Base-by-base conservation (phyloP, 1,139 yeast genomes). In the Geotrichum phurueaensis region DNA sequence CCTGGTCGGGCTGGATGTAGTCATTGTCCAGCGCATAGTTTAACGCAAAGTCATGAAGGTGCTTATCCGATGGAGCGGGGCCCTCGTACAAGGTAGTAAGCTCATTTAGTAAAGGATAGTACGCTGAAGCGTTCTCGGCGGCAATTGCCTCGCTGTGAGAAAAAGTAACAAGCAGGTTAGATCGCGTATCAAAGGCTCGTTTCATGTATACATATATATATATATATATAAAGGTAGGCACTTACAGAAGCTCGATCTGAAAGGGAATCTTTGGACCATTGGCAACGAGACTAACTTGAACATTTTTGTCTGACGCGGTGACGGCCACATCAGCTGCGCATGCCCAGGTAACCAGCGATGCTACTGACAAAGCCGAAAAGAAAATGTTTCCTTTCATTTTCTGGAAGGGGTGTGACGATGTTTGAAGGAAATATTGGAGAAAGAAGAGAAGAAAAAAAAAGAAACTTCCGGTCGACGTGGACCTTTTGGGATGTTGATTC, bases 131-230 rank as follows among this genome's bases (percentile, higher is more conserved):
- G 67, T 84, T 78, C 60, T 77, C 77, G 0, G 77, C 76, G 0
- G 86, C 77, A 23, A 84, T 71, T 10, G 87, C 79, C 68, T 87
- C 92, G 2, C 75, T 76, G 56, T n/a, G n/a, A n/a, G 4, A 48
- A 45, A 53, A 23, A 47, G 39, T 47, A 47, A 22, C 4, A 10
- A 3, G 12, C 15, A 29, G 20, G 53, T 51, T 27, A 25, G 25
- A 33, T 18, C 18, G 23, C 4, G 48, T 47, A 36, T 25, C 22
- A 39, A 51, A 4, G 9, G 9, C 18, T 27, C 22, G 31, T 31
- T 45, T 7, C 12, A 7, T 47, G 25, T 18, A 18, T 10, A 39
- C 3, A 39, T 2, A n/a, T 25, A 3, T 25, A 3, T 23, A 18
- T n/a, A 43, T 33, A 43, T 15, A 36, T 15, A 2, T 1, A 29